phyloP scores from a whole-genome alignment of 2,329 filamentous ascomycete species.

The Beauveria rudraprayagi region DNA sequence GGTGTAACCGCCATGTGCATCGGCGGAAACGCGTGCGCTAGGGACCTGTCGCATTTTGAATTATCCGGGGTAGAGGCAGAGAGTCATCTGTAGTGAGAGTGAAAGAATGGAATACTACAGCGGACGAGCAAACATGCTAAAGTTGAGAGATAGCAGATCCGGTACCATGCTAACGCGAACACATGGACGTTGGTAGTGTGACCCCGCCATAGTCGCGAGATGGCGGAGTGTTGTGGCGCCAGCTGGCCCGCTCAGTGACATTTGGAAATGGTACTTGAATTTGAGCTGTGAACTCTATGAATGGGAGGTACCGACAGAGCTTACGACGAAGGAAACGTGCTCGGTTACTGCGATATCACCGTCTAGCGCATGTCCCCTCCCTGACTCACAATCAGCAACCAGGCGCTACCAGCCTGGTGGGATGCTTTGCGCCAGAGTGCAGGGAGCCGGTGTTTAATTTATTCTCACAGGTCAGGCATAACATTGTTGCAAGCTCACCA shows the following conservation, averaged over 20 bases:
- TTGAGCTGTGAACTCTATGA: too few relatives aligned
- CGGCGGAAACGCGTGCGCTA: neutral
- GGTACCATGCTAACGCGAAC: neutral
- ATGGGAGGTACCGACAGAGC: neutral
- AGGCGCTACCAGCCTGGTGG: slow-evolving; percentile 2
- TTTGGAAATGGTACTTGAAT: neutral
- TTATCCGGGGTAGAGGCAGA: neutral
- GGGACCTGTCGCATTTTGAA: slow-evolving; percentile 16
- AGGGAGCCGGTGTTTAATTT: slow-evolving; percentile 5
- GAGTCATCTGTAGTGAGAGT: neutral
- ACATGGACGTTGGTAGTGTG: neutral
- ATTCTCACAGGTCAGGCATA: neutral
- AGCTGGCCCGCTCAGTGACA: neutral
- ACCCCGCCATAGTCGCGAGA: slow-evolving; percentile 8
- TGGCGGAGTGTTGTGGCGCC: slow-evolving; percentile 6
- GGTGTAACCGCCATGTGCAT: neutral
- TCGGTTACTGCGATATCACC: slow-evolving; percentile 11
- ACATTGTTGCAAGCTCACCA: neutral
- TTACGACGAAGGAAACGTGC: neutral
- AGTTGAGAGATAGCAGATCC: neutral
- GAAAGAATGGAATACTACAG: neutral
- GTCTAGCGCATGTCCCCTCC: slow-evolving; percentile 9
- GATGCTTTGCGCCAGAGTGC: neutral
- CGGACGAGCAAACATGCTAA: neutral
- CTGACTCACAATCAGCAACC: slow-evolving; percentile 5